phyloP scores from a whole-genome alignment of 2,329 filamentous ascomycete genomes.

The Ophiostoma sp. region DNA sequence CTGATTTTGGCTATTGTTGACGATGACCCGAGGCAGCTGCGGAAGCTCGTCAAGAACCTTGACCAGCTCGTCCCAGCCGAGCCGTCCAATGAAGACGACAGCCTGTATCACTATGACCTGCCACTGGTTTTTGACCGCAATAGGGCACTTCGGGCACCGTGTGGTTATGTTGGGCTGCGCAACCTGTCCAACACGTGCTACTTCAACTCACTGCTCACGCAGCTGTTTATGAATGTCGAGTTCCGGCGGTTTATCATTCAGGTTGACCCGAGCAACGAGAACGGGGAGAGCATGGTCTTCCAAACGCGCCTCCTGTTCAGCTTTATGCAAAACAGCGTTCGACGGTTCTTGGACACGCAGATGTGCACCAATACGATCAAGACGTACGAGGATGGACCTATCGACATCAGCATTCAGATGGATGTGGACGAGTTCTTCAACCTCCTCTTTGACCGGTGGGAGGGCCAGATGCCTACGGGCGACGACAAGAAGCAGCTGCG shows the following conservation, averaged over 20 bases:
- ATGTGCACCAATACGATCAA: conserved; percentile 69
- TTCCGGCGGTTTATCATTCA: conserved; percentile 81
- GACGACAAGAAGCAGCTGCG: conserved; percentile 69
- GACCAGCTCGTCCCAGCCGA: conserved; percentile 47
- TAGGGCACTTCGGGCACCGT: conserved; percentile 64
- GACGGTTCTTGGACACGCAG: conserved; percentile 66
- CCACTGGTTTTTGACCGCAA: conserved; percentile 57
- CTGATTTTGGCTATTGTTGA: conserved; percentile 54
- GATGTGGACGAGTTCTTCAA: conserved; percentile 98
- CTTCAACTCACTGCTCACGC: conserved; percentile 87
- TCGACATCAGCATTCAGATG: conserved; percentile 90
- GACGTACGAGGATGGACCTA: conserved; percentile 73
- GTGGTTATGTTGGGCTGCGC: conserved; percentile 80
- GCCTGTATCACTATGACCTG: conserved; percentile 56
- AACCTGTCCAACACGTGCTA: conserved; percentile 98
- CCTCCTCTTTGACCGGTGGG: conserved; percentile 84
- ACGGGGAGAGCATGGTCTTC: conserved; percentile 61
- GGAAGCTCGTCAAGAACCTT: conserved; percentile 47
- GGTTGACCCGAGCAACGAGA: conserved; percentile 47
- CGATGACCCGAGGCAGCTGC: conserved; percentile 45
- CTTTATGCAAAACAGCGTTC: conserved; percentile 76
- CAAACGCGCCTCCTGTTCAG: conserved; percentile 79
- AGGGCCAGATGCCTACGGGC: conserved; percentile 65
- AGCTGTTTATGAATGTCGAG: conserved; percentile 89
- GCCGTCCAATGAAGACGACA: conserved; percentile 35